These are phyloP conservation scores for Chlorella sp. DNA, from an alignment of 139 green algal species.

Conservation along the genomic window DNA sequence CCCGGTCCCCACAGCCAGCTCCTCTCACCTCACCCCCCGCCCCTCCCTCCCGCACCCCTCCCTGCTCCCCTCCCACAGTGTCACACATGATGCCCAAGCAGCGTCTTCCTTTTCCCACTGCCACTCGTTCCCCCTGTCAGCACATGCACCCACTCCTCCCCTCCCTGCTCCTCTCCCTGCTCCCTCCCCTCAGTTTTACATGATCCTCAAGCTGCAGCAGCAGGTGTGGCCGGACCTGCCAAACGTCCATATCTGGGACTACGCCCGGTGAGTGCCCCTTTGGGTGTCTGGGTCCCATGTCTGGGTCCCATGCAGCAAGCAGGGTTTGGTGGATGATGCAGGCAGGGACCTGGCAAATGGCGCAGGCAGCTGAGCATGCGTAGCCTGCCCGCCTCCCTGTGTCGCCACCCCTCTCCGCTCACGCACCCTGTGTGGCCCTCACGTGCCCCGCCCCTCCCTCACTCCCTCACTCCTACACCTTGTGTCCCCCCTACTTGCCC, in stretches of 20 bases:
- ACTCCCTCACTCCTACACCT: background rate
- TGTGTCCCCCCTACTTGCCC: too few species aligned
- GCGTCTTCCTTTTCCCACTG: too few species aligned
- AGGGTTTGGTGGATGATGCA: background rate
- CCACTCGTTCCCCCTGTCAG: too few species aligned
- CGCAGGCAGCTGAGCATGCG: background rate
- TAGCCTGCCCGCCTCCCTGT: background rate
- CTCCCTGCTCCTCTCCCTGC: too few species aligned
- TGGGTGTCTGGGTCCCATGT: background rate
- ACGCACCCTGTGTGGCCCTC: too few species aligned
- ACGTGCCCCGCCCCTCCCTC: too few species aligned
- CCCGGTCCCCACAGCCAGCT: too few species aligned
- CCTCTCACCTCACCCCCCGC: too few species aligned
- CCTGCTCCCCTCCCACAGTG: too few species aligned
- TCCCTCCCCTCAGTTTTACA: slow-evolving; percentile 78
- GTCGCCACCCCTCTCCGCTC: too few species aligned
- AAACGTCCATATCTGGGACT: slow-evolving; percentile 97
- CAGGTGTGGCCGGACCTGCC: slow-evolving; percentile 77
- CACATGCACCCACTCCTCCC: background rate
- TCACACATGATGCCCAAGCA: too few species aligned
- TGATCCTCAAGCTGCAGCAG: slow-evolving; percentile 82
- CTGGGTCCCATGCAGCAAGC: background rate
- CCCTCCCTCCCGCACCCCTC: background rate
- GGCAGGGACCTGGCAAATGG: too few species aligned
- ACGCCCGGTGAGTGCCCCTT: slow-evolving; percentile 69